phyloP scores from a whole-genome alignment of 2,329 filamentous ascomycete genomes.

The Aureobasidium mangrovei region DNA sequence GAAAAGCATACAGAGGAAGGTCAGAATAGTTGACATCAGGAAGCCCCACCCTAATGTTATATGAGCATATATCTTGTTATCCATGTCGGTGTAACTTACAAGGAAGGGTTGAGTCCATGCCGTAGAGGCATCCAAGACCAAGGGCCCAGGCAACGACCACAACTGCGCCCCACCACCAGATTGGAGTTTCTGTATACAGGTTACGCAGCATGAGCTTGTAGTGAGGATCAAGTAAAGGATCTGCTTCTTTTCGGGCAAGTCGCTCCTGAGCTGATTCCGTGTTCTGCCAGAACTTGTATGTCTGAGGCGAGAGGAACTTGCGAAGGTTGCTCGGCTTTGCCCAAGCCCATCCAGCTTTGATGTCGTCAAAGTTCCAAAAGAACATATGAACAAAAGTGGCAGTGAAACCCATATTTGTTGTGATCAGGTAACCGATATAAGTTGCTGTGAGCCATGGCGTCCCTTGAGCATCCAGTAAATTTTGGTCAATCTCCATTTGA shows the following conservation, averaged over 20 bases:
- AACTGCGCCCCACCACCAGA: conserved; percentile 26
- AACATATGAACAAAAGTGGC: conserved; percentile 40
- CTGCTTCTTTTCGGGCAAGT: conserved; percentile 18
- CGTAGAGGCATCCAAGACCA: conserved; percentile 23
- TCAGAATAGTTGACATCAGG: conserved; percentile 21
- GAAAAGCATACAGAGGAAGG: conserved; percentile 21
- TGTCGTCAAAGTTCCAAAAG: conserved; percentile 26
- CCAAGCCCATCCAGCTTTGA: conserved; percentile 31
- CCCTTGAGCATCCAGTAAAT: conserved; percentile 29
- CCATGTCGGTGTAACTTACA: conserved; percentile 13
- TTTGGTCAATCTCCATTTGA: conserved; percentile 32
- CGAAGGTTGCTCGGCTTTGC: conserved; percentile 20
- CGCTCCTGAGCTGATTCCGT: conserved; percentile 20
- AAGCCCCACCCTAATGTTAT: conserved; percentile 23
- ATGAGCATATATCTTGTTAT: not conserved
- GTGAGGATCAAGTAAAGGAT: conserved; percentile 25
- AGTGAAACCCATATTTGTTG: conserved; percentile 39
- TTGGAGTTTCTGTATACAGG: conserved; percentile 23
- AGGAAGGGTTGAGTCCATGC: conserved; percentile 23
- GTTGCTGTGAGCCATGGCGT: conserved; percentile 34
- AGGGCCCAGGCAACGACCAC: conserved; percentile 20
- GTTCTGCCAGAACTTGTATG: conserved; percentile 24
- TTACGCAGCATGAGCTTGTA: conserved; percentile 27
- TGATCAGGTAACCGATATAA: conserved; percentile 31
- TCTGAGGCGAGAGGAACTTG: conserved; percentile 16